Evolutionary conservation across 768 basidiomycete species (phyloP), one percentile per base, ranked within the genome.

Genomic region (Rubroboletus satanas): DNA sequence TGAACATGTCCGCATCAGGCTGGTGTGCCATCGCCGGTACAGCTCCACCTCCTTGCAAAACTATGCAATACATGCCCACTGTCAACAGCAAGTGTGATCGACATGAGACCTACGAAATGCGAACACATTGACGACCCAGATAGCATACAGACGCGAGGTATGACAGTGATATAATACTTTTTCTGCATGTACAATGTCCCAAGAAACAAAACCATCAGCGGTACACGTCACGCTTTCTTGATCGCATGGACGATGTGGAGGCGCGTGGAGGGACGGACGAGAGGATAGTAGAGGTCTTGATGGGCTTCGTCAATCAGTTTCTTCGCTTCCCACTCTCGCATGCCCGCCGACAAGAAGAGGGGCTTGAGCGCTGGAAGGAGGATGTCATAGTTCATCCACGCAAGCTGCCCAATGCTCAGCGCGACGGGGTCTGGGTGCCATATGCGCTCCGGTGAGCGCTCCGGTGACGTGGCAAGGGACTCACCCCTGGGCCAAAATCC

Each of bases 71-170:
- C 54, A 54, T 45, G 48, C 38, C 45, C 11, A 26, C 32, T n/a
- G 41, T 38, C 49, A 32, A 55, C 39, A 42, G 31, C 45, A 46
- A 47, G 46, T 29, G n/a, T 41, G 44, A 58, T 43, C 45, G 33
- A 35, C 45, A 54, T 51, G 51, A 55, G 38, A 62, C 60, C 55
- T 60, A 85, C 79, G 79, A 84, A 88, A 86, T 79, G 81, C 82
- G 77, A 85, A 85, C 84, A 82, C 83, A 90, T 88, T 88, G 89
- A 89, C 88, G 83, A 90, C 43, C 84, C 80, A 67, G 69, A 71
- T 67, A 69, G 62, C 44, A 61, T 63, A 63, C 47, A 56, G 21
- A 49, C 42, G 31, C 48, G 32, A 56, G 41, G 43, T 56, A 51
- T 53, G 58, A 49, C 56, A 33, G 26, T 46, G 39, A 52, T 63